Evolutionary conservation across 208 protist species (phyloP), one percentile per base, ranked within the genome.

Genomic region (Leptomonas seymouri): DNA sequence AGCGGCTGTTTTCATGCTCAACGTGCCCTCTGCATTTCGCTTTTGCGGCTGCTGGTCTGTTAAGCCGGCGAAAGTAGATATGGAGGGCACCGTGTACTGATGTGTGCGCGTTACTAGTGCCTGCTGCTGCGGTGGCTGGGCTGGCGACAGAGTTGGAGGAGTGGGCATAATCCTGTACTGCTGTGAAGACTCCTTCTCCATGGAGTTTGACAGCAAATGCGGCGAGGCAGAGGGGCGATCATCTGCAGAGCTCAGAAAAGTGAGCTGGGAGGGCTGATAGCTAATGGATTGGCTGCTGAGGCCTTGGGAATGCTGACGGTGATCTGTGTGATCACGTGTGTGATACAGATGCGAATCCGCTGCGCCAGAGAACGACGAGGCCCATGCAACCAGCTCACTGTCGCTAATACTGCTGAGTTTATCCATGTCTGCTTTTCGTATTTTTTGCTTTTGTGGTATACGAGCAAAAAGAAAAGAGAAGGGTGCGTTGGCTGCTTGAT

Each of bases 271-370:
- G 4, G 20, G 25, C 31, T 66, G 60, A n/a, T 21, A 66, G 48
- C 60, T 55, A 31, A 31, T 25, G 6, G 60, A 56, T 21, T 66
- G 60, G 34, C 60, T 56, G 60, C 48, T 42, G 15, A 55, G 48
- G n/a, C 60, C 60, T 21, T 66, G 46, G 9, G 48, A 55, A 31
- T 39, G 15, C 60, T 66, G 60, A 0, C 41, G 56, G 14, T 66
- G 48, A 20, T 49, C 46, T 3, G 7, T 23, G 27, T 39, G 60
- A 3, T 66, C 60, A 14, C 46, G 25, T 28, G 48, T 20, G 8
- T 15, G 20, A 31, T 31, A 8, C 12, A 55, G 44, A 28, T 54
- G 54, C 18, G 39, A n/a, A 15, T 66, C 48, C 3, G 60, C 44
- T 7, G 30, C 34, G 21, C 60, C 60, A 14, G 44, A 54, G 30